phyloP scores from a whole-genome alignment of 176 grass and related monocot genomes.

The Oryza nivara region DNA sequence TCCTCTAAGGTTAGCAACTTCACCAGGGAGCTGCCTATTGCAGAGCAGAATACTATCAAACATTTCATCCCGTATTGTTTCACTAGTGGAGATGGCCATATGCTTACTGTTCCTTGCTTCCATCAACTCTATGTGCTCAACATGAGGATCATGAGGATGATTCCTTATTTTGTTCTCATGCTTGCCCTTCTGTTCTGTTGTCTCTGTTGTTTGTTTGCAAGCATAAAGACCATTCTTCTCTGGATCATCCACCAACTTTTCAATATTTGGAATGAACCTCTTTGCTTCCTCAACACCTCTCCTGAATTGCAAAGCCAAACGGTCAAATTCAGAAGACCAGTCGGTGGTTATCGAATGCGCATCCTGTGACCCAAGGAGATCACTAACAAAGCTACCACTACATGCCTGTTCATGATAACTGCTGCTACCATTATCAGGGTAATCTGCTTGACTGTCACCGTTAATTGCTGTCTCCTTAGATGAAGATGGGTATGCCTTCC shows the following conservation, averaged over 20 bases:
- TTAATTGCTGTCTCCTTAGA: too few relatives aligned
- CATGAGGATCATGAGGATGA: slow-evolving; percentile 40
- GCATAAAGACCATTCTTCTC: slow-evolving; percentile 8
- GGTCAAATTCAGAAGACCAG: too few relatives aligned
- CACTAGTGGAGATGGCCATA: slow-evolving; percentile 44
- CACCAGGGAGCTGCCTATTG: background rate
- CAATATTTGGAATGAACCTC: slow-evolving; percentile 51
- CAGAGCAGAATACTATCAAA: slow-evolving; percentile 62
- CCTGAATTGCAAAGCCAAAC: slow-evolving; percentile 4
- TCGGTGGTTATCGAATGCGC: too few relatives aligned
- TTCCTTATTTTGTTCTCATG: background rate
- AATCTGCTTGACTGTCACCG: too few relatives aligned
- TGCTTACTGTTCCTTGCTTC: slow-evolving; percentile 53
- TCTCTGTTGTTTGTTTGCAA: slow-evolving; percentile 7
- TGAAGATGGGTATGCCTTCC: too few relatives aligned
- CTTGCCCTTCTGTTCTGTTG: slow-evolving; percentile 23
- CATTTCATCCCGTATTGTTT: slow-evolving; percentile 41
- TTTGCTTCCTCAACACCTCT: slow-evolving; percentile 53
- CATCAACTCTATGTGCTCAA: slow-evolving; percentile 33
- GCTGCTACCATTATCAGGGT: too few relatives aligned
- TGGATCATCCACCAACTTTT: slow-evolving; percentile 37
- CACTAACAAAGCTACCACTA: too few relatives aligned
- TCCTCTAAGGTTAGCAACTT: slow-evolving; percentile 34
- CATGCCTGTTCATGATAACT: too few relatives aligned
- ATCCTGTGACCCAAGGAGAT: too few relatives aligned